These are phyloP conservation scores for Cyberlindnera misumaiensis DNA, from an alignment of 805 yeast species.

Conservation along the genomic window DNA sequence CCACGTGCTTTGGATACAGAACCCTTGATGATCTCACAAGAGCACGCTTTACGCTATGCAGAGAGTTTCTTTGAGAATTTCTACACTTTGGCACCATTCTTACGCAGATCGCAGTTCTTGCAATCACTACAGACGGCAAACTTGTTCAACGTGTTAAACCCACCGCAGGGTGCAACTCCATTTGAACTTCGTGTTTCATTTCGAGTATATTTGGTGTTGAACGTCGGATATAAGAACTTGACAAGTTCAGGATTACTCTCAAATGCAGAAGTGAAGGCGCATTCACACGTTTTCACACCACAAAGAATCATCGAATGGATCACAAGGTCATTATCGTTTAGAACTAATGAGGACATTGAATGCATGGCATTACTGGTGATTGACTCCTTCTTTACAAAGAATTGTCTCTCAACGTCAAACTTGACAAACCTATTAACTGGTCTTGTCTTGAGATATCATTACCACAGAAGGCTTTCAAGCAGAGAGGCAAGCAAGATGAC, in stretches of 20 bases:
- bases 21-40: constrained; percentile 14
- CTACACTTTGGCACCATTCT: constrained; percentile 15
- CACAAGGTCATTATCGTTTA: constrained; percentile 25
- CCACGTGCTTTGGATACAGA: constrained; percentile 2
- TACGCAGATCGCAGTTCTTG: constrained; percentile 12
- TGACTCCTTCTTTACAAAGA: constrained; percentile 46
- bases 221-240: constrained; percentile 18
- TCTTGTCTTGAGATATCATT: constrained; percentile 38
- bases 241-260: constrained; percentile 7
- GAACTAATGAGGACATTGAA: constrained; percentile 36
- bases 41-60: constrained; percentile 13
- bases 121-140: constrained; percentile 8
- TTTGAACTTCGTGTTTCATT: constrained; percentile 9
- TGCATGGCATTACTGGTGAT: constrained; percentile 41
- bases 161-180: constrained; percentile 4
- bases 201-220: constrained; percentile 14
- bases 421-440: constrained; percentile 43
- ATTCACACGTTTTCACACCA: constrained; percentile 8
- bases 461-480: constrained; percentile 29
- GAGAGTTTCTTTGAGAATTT: constrained; percentile 13
- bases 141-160: constrained; percentile 14
- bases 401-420: constrained; percentile 49
- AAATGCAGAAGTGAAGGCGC: constrained; percentile 6
- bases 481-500: constrained; percentile 4
- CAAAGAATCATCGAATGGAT: constrained; percentile 7